Evolutionary conservation across 352 stramenopile genomes (phyloP), one percentile per base, ranked within the genome.

Genomic region (Globisporangium splendens): DNA sequence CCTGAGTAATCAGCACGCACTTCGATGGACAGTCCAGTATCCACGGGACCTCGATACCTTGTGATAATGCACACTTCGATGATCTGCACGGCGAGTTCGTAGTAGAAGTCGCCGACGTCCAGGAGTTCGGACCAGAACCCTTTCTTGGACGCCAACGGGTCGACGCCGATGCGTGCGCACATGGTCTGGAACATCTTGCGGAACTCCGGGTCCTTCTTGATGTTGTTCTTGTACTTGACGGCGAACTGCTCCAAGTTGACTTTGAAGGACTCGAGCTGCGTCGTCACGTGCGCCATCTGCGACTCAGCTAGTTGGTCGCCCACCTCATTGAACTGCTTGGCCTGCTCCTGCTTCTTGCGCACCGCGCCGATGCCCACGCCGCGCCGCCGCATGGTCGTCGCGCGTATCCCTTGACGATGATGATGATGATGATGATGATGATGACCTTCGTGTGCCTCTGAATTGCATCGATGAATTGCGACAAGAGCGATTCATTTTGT

Each of bases 101-200:
- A 99, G 80, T 99, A 99, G 69, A 99, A 99, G 59, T 99, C 96
- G 12, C 97, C 97, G 44, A 99, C 95, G 21, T 98, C 97, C 12
- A 99, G 81, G 18, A 98, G 65, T 68, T 97, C 88, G 14, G 87
- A 96, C 98, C 97, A 99, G 65, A 99, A 99, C 2, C 92, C 94
- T 65, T 99, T 99, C 71, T 98, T 97, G 4, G 93, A 98, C 1
- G 93, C 90, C 8, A 99, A 76, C 2, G 97, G 97, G 73, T 99
- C 98, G 11, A 99, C 95, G 18, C 96, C 96, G 57, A 98, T 96
- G 56, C 95, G 97, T 47, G 76, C 76, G 72, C 96, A 99, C 96
- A 99, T 99, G 59, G 83, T 82, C 63, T 98, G 89, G 66, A 98
- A 98, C 56, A 95, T 89, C 63, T 88, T 84, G 18, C 94, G 88